Base-by-base conservation (phyloP, 1,284 basidiomycete species). In the Trichosporon asahii region DNA sequence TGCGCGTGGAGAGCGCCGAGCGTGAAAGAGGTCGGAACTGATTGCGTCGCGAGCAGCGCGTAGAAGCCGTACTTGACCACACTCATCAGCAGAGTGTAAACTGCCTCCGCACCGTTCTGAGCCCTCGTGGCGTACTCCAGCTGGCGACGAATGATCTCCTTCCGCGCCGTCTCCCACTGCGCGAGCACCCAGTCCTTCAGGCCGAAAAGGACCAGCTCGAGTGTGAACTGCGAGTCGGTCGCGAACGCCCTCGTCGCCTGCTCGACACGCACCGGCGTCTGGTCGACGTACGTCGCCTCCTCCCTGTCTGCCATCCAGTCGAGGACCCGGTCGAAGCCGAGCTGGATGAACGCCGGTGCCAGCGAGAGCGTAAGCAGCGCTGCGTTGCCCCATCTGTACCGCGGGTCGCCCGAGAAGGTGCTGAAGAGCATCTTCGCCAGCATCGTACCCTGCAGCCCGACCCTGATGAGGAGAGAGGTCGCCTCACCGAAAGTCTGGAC, bases 161-260 rank as follows among this genome's bases (percentile, higher is more conserved):
- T 11, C 15, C 57, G 29, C 18, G 57, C 57, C 27, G 31, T 40
- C 35, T 89, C 86, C 92, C 91, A 94, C 1, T 88, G 88, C 67
- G 87, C 85, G 69, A 94, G 83, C 69, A 93, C 89, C 91, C 92
- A 94, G 37, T 90, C 89, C 21, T 89, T 89, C 11, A 94, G 85
- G 6, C 91, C 91, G 78, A 93, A 94, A 6, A 94, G 84, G 46
- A 90, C 85, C 21, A 93, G 86, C 80, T 94, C 92, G 27, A 90
- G 88, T 31, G 57, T 61, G 57, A 25, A 61, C 57, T 61, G 57
- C 29, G 57, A 3, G 29, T 61, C 57, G 57, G 14, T 68, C 44
- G 29, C 90, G 88, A 61, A 61, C 3, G 57, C 27, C 2, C 57
- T 14, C 29, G 57, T 61, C 27, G 57, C 57, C 29, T 61, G 57